These are phyloP conservation scores for Dysphania ambrosioides DNA, from an alignment of 148 eudicot genomes.

Conservation along the genomic window DNA sequence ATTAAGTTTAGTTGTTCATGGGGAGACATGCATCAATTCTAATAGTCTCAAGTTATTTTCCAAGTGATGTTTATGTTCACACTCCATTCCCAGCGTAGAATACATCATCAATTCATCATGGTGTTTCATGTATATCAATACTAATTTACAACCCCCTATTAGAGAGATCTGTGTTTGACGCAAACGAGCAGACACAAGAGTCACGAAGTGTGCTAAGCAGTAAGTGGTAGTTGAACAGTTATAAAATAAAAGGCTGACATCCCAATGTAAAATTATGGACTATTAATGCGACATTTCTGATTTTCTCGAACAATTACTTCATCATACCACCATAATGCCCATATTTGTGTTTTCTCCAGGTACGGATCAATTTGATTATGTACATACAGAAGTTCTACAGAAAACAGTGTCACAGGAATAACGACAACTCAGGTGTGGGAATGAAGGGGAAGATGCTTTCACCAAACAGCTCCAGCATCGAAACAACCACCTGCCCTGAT, in stretches of 20 bases:
- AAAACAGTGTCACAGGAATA: slow-evolving; percentile 46
- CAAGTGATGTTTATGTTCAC: too few relatives aligned
- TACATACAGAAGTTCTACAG: slow-evolving; percentile 3
- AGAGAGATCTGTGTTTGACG: neutral
- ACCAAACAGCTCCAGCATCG: slow-evolving; percentile 51
- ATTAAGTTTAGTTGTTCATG: too few relatives aligned
- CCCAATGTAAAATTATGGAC: neutral
- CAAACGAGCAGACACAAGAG: neutral
- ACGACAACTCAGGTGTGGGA: slow-evolving; percentile 55
- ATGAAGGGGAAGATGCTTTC: slow-evolving; percentile 60
- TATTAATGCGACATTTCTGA: neutral
- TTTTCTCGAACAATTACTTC: neutral
- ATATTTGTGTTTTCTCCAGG: neutral
- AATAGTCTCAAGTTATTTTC: too few relatives aligned
- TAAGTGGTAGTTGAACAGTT: neutral
- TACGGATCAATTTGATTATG: neutral
- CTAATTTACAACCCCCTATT: neutral
- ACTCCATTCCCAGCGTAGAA: slow-evolving; percentile 7
- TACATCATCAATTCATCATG: neutral
- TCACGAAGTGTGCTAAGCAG: neutral
- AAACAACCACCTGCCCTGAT: slow-evolving; percentile 53
- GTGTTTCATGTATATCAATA: neutral
- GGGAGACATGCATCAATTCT: too few relatives aligned
- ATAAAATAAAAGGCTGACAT: neutral
- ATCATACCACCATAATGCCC: neutral